Base-by-base conservation (phyloP, 1,284 basidiomycete genomes). In the Ganoderma sp. region DNA sequence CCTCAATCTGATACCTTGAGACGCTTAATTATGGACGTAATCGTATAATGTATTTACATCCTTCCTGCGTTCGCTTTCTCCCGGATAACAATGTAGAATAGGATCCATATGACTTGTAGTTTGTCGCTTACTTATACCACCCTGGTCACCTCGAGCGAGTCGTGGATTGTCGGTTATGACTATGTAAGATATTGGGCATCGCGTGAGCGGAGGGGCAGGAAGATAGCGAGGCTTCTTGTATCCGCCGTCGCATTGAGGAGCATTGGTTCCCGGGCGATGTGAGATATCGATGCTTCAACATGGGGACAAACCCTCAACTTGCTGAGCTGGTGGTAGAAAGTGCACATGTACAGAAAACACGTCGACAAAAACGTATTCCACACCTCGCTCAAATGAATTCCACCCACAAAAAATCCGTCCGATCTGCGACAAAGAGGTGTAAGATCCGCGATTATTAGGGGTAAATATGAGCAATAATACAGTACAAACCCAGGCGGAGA, bases 381-480 rank as follows among this genome's bases (percentile, higher is more conserved):
- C 48, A 14, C 12, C 12, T 25, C 22, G 14, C 14, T 52, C 12
- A 9, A 25, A 52, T 7, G 45, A 39, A 9, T 9, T 22, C 25
- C 48, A 52, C 6, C 22, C 22, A 52, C 12, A 52, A n/a, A 25
- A 12, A 22, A 12, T 28, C 12, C 22, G 5, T 25, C 48, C 10
- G 12, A 25, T 14, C 48, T 28, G n/a, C 22, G n/a, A 25, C 48
- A n/a, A 52, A 14, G 22, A 52, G 22, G 48, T 6, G 22, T 45
- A 19, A 45, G 9, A 22, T 42, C 39, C 59, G 15, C 22, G 42
- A 61, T 61, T 43, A n/a, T 61, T 43, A n/a, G 15, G 42, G 25
- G 41, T 28, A 32, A 66, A 42, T 66, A 69, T 48, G 43, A 34
- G 19, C 48, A 15, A 72, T 15, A 22, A 72, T 19, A 22, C 17